A percentile compares a stretch with the other conserved stretches of the same genome.
Evolutionary conservation across 2,329 filamentous ascomycete species (phyloP).

Genomic region (Fusarium keratoplasticum): DNA sequence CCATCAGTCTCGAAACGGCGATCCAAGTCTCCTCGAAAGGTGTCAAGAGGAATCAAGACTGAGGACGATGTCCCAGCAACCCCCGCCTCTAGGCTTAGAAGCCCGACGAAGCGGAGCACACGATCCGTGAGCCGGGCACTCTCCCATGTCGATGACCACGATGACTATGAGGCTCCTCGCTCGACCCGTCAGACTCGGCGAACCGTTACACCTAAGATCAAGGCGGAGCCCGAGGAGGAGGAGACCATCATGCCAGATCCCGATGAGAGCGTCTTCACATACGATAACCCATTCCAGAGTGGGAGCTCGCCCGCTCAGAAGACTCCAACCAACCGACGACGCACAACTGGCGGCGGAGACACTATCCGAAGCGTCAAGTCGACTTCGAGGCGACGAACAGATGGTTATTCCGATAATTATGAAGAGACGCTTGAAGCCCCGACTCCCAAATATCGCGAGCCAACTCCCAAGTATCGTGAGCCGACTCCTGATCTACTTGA

Average conservation of each 20-base stretch:
- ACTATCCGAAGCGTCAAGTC: slow-evolving; percentile 56
- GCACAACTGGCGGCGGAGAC: slow-evolving; percentile 56
- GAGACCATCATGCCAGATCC: slow-evolving; percentile 43
- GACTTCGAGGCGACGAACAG: slow-evolving; percentile 57
- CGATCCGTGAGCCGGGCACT: slow-evolving; percentile 67
- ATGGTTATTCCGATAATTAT: slow-evolving; percentile 44
- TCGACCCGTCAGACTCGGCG: slow-evolving; percentile 64
- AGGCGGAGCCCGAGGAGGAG: slow-evolving; percentile 62
- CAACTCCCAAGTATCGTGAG: slow-evolving; percentile 45
- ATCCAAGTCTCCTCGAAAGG: slow-evolving; percentile 67
- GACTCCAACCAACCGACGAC: slow-evolving; percentile 62
- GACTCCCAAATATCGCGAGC: slow-evolving; percentile 45
- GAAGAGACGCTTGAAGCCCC: slow-evolving; percentile 52
- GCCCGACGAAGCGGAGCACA: slow-evolving; percentile 66
- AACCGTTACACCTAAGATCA: slow-evolving; percentile 64
- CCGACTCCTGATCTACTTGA: slow-evolving; percentile 62
- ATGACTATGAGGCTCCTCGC: slow-evolving; percentile 52
- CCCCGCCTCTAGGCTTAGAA: slow-evolving; percentile 52
- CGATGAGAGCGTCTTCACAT: slow-evolving; percentile 79
- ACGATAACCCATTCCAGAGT: slow-evolving; percentile 94
- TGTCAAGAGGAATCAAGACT: slow-evolving; percentile 63
- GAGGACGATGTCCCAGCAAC: slow-evolving; percentile 60
- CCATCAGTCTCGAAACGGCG: slow-evolving; percentile 63
- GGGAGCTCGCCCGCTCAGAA: slow-evolving; percentile 73
- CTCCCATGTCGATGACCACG: slow-evolving; percentile 61